Percentiles rank a stretch among this genome's conserved stretches.
These are phyloP conservation scores for Solanum neorickii DNA, from an alignment of 257 asterid species.

Conservation along the genomic window DNA sequence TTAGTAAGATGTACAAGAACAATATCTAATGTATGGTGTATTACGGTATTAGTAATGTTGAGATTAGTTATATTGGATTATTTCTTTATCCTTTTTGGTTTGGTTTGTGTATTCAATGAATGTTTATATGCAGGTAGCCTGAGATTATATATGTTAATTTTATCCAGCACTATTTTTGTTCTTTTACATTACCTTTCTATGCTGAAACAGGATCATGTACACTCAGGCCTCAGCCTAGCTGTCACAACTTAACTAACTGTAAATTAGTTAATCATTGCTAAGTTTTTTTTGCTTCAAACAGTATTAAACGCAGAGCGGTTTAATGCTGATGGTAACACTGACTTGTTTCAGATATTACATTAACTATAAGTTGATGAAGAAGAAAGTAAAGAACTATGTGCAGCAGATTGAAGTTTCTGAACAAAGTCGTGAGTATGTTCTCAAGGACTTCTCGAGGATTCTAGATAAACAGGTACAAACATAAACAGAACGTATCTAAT, in stretches of 20 bases:
- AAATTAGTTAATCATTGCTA: not conserved
- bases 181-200: not conserved
- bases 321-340: not conserved
- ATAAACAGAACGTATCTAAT: not conserved
- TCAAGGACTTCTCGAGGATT: conserved; percentile 87
- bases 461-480: conserved; percentile 71
- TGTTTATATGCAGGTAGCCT: not conserved
- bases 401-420: conserved; percentile 62
- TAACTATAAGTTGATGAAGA: conserved; percentile 95
- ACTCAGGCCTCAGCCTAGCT: not conserved
- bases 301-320: not conserved
- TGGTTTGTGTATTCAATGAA: not conserved
- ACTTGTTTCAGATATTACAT: conserved; percentile 60
- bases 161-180: not conserved
- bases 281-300: not conserved
- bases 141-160: not conserved
- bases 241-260: not conserved
- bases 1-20: not conserved
- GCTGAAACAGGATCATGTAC: not conserved
- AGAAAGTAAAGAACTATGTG: conserved; percentile 64
- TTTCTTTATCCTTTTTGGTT: not conserved
- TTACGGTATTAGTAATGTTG: not conserved
- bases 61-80: not conserved
- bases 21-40: not conserved
- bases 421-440: conserved; percentile 56